phyloP scores from a whole-genome alignment of 768 basidiomycete genomes.

The Lactifluus subvellereus region DNA sequence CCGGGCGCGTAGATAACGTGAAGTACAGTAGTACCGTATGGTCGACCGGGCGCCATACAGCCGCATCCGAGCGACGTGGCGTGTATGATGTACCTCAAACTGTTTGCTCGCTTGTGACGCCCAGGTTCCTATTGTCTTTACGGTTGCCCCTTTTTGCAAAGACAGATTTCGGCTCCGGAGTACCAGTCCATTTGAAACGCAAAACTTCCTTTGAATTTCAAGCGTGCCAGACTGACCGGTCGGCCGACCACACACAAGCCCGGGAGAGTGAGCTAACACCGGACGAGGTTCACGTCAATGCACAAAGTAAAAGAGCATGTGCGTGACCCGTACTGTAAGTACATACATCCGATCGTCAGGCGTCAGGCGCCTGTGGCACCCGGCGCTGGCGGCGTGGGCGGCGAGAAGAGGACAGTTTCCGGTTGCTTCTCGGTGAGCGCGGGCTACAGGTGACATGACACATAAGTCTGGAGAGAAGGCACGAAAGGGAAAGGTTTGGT shows the following conservation, averaged over 20 bases:
- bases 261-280: not conserved
- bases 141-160: not conserved
- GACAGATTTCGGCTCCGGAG: not conserved
- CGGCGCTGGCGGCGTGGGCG: not conserved
- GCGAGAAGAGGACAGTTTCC: not conserved
- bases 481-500: not conserved
- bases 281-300: not conserved
- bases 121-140: slow-evolving; percentile 7
- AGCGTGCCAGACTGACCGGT: not conserved
- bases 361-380: not conserved
- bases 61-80: not conserved
- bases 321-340: not conserved
- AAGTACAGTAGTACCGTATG: not conserved
- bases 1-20: slow-evolving; percentile 14
- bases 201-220: not conserved
- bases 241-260: not conserved
- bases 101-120: not conserved
- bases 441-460: not conserved
- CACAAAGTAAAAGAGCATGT: not conserved
- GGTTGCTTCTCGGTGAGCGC: not conserved
- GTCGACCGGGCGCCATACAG: not conserved
- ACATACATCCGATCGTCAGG: slow-evolving; percentile 4
- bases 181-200: not conserved
- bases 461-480: slow-evolving; percentile 1
- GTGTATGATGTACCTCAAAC: slow-evolving; percentile 8